Evolutionary conservation across 2,329 filamentous ascomycete genomes (phyloP), one percentile per base, ranked within the genome.

Genomic region (Trichophyton verrucosum): DNA sequence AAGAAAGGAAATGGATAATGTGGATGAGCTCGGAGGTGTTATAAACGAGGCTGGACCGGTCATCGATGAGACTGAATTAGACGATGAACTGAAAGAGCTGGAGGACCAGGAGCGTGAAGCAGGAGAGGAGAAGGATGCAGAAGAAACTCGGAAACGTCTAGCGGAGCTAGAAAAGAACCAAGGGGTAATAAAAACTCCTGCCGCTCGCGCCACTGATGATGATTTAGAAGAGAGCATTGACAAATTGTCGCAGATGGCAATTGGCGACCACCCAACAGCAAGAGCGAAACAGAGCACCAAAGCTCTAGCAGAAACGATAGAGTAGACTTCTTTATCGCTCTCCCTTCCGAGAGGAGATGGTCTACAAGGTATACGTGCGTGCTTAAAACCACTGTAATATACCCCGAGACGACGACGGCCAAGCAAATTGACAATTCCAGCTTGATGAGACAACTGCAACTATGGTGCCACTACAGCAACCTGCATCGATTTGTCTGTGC

Each of bases 21-120:
- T 87, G 24, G 91, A 96, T 69, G 92, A 97, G 75, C 82, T 97
- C 22, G 84, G 85, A 30, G 83, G 81, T 60, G 86, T 92, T 46
- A 81, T 97, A 64, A 84, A 85, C 59, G 89, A 94, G 65, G 79
- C 76, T 11, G 70, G 67, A 46, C 73, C 66, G 60, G 73, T 70
- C 64, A 78, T 95, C 36, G 89, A 96, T 71, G 91, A 96, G 69
- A 80, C 70, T 20, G 91, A 95, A 71, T 83, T 97, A 60, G 91
- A 96, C 66, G 88, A 92, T 63, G 92, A 96, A 76, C 80, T 97
- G 55, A 87, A 88, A 66, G 85, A 80, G 2, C 77, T 99, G 76
- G 85, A 91, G 74, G 77, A 77, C 68, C 81, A 82, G 69, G 79
- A 83, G 61, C 71, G 68, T 62, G 71, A 78, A 67, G 77, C 76